Percentiles rank a stretch among this genome's conserved stretches.
These are phyloP conservation scores for Termitomyces sp. DNA, from an alignment of 1,284 basidiomycete genomes.

Conservation along the genomic window DNA sequence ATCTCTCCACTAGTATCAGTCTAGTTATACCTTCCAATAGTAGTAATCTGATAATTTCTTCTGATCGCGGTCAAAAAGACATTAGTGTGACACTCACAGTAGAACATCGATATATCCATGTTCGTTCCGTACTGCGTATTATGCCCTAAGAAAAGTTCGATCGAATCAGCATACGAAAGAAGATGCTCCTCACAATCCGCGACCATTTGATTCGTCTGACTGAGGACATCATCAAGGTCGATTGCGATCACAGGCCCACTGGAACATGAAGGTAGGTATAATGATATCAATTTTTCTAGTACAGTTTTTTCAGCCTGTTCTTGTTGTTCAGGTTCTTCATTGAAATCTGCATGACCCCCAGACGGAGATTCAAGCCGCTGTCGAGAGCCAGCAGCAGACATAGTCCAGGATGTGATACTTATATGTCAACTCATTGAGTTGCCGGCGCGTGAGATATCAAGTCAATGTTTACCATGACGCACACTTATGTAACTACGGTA, in stretches of 20 bases:
- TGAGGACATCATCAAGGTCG: conserved; percentile 76
- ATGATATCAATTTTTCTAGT: conserved; percentile 22
- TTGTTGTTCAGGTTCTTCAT: conserved; percentile 11
- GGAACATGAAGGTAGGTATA: conserved; percentile 22
- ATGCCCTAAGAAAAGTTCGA: conserved; percentile 48
- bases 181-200: conserved; percentile 50
- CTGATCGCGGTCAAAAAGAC: neutral
- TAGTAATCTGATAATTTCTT: conserved; percentile 39
- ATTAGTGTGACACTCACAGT: conserved; percentile 42
- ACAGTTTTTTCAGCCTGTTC: conserved; percentile 19
- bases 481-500: neutral
- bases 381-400: conserved; percentile 29
- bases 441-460: neutral
- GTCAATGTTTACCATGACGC: neutral
- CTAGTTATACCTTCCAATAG: conserved; percentile 56
- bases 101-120: conserved; percentile 49
- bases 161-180: neutral
- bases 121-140: conserved; percentile 58
- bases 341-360: conserved; percentile 4
- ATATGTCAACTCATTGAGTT: neutral
- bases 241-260: conserved; percentile 54
- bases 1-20: neutral
- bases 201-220: conserved; percentile 62
- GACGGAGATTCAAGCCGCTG: conserved; percentile 23
- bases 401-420: conserved; percentile 8